Evolutionary conservation across 768 basidiomycete species (phyloP).

Genomic region (Boletellus sp.): DNA sequence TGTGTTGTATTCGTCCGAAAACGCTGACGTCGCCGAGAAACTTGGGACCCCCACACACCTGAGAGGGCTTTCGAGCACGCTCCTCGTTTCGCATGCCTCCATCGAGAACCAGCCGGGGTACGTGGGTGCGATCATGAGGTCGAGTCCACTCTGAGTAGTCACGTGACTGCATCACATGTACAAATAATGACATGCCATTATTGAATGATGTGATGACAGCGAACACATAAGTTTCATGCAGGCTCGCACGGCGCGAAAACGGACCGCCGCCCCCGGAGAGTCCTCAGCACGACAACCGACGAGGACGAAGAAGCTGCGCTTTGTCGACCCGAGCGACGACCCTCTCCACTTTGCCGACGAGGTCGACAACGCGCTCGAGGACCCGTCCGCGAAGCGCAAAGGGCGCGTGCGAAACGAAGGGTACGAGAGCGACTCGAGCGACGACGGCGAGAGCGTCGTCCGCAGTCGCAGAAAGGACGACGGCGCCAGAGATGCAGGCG

Average conservation of each 20-base stretch:
- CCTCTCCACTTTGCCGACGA: constrained; percentile 73
- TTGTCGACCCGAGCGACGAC: constrained; percentile 73
- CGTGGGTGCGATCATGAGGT: constrained; percentile 45
- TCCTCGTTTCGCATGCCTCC: constrained; percentile 54
- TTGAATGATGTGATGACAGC: no score
- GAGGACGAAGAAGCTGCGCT: constrained; percentile 67
- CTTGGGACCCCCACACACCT: constrained; percentile 48
- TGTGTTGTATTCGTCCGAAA: constrained; percentile 57
- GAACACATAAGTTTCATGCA: no score
- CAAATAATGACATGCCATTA: no score
- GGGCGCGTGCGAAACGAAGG: constrained; percentile 80
- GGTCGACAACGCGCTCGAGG: constrained; percentile 71
- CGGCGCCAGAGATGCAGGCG: constrained; percentile 52
- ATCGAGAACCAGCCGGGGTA: constrained; percentile 61
- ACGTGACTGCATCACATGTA: neutral
- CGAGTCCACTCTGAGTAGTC: constrained; percentile 13
- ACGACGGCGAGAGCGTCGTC: constrained; percentile 94
- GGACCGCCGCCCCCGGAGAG: constrained; percentile 38
- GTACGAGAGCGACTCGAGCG: constrained; percentile 92
- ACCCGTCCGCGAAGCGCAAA: constrained; percentile 56
- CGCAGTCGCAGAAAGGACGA: constrained; percentile 61
- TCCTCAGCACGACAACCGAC: constrained; percentile 28
- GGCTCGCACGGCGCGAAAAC: constrained; percentile 40
- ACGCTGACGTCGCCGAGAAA: constrained; percentile 41
- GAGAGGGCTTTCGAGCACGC: constrained; percentile 38